Evolutionary conservation across 1,284 basidiomycete species (phyloP).

Genomic region (Grifola frondosa): DNA sequence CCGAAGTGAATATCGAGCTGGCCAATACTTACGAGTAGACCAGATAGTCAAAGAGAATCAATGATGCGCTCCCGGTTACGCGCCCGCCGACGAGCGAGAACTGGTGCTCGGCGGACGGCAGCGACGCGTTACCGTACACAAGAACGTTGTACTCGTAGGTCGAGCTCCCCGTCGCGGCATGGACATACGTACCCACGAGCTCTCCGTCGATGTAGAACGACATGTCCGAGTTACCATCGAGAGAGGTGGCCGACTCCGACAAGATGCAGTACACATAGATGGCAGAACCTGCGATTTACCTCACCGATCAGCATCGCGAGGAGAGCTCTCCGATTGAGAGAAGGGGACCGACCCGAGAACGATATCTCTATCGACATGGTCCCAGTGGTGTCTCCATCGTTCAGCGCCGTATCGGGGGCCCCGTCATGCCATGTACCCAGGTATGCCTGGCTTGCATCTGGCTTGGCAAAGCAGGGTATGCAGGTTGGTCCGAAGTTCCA

Average conservation of each 20-base stretch:
- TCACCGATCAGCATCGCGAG: background rate
- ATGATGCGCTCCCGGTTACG: conserved; percentile 10
- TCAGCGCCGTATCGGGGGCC: conserved; percentile 19
- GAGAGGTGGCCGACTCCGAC: conserved; percentile 16
- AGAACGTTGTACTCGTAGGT: conserved; percentile 32
- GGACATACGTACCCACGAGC: conserved; percentile 26
- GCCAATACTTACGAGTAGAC: conserved; percentile 26
- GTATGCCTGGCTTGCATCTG: conserved; percentile 17
- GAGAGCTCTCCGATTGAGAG: background rate
- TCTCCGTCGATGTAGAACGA: conserved; percentile 38
- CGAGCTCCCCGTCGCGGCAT: conserved; percentile 18
- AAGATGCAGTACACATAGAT: conserved; percentile 34
- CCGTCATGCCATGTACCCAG: conserved; percentile 24
- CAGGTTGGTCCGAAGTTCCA: conserved; percentile 32
- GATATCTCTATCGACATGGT: too few species aligned
- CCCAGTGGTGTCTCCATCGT: conserved; percentile 7
- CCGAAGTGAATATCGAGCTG: too few species aligned
- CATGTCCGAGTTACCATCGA: conserved; percentile 32
- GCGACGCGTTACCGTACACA: conserved; percentile 28
- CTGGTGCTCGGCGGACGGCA: conserved; percentile 19
- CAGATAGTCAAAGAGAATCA: conserved; percentile 25
- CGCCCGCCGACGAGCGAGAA: conserved; percentile 18
- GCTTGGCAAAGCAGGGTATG: conserved; percentile 23
- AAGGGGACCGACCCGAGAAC: too few species aligned
- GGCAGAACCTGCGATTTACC: conserved; percentile 26